Evolutionary conservation across 495 filamentous ascomycete species (phyloP), one percentile per base, ranked within the genome.

Genomic region (Penicillium antarcticum): DNA sequence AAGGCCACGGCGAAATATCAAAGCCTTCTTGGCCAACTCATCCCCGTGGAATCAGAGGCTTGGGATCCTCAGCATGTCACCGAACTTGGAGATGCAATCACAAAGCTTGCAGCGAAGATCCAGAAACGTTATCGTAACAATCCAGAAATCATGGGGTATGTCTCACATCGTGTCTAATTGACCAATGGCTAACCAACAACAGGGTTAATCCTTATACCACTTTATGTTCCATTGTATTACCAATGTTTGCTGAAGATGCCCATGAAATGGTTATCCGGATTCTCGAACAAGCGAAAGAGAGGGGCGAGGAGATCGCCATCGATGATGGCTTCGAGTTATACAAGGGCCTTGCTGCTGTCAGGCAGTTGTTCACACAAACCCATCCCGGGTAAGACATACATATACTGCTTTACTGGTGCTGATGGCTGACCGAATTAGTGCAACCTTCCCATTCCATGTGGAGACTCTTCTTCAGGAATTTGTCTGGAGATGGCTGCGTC

Each of bases 251-350:
- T 16, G 82, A 89, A 50, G 92, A 97, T 70, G 86, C 87, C 32
- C 77, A 86, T 45, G 88, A 91, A 58, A 80, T 97, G 63, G 80
- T 97, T 41, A 77, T 80, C 41, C 80, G 88, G 47, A 92, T 96
- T 44, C 72, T 96, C 42, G 79, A 89, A 48, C 76, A 82, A 13
- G 80, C 84, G 19, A 81, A 87, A 55, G 77, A 79, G 11, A 78
- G 71, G 43, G 83, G 78, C n/a, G 77, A 84, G 46, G 91, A 96
- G 58, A 80, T 97, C 31, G 80, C 81, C 29, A 79, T 97, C 18
- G 80, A 95, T 57, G 95, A 99, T 60, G 95, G 91, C 0, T 97
- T 99, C 65, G 87, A 92, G 55, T 72, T 99, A 2, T 99, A 99
- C 69, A 86, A 81, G 60, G 87, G 95, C 56, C 77, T 99, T 33